phyloP scores from a whole-genome alignment of 306 rosid genomes.

The Glycine tomentella region DNA sequence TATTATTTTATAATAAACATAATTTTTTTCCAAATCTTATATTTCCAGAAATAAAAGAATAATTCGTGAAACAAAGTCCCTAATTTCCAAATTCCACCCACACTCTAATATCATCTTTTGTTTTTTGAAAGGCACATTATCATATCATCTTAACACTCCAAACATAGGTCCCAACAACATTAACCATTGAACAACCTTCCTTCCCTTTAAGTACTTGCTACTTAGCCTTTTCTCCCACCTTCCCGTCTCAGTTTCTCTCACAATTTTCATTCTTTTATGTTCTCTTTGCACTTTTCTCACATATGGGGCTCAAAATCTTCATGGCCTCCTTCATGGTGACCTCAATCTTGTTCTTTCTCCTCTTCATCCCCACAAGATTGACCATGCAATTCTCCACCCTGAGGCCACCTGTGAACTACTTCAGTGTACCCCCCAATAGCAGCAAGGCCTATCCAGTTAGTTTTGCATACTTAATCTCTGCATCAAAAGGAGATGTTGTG shows the following conservation, averaged over 20 bases:
- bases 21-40: no score
- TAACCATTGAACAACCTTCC: slow-evolving; percentile 43
- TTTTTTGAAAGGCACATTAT: no score
- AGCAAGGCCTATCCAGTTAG: slow-evolving; percentile 61
- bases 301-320: slow-evolving; percentile 72
- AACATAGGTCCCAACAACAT: background rate
- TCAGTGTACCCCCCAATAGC: slow-evolving; percentile 42
- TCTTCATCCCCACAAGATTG: slow-evolving; percentile 68
- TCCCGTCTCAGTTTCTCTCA: background rate
- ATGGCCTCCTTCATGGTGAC: slow-evolving; percentile 58
- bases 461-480: slow-evolving; percentile 84
- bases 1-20: no score
- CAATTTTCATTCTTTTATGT: background rate
- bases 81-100: no score
- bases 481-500: slow-evolving; percentile 73
- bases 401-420: slow-evolving; percentile 49
- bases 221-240: no score
- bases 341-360: slow-evolving; percentile 57
- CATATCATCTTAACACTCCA: no score
- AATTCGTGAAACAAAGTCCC: no score
- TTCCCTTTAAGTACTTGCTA: background rate
- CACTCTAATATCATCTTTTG: no score
- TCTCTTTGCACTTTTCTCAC: slow-evolving; percentile 42
- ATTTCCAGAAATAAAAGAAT: no score
- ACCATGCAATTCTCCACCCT: slow-evolving; percentile 59